A percentile compares a stretch with the other conserved stretches of the same genome.
phyloP scores from a whole-genome alignment of 371 early-diverging fungal species.

The Dinochytrium kinnereticum region DNA sequence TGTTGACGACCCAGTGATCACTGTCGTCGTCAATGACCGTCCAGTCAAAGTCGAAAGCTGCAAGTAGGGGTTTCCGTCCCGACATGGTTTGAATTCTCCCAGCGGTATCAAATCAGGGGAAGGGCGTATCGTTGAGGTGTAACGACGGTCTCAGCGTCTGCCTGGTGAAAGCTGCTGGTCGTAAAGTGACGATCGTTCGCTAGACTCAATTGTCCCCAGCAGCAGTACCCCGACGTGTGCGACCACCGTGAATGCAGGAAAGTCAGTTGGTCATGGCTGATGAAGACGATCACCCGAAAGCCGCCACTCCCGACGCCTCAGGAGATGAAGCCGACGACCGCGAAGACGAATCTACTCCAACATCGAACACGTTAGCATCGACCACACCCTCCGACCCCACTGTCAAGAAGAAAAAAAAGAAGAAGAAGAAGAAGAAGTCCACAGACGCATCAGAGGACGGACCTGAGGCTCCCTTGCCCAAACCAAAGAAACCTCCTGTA shows the following conservation, averaged over 20 bases:
- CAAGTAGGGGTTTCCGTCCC: slow-evolving; percentile 38
- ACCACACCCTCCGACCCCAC: not conserved
- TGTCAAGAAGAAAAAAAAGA: slow-evolving; percentile 11
- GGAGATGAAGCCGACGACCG: not conserved
- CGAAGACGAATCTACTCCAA: not conserved
- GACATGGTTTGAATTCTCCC: not conserved
- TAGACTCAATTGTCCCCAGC: no score
- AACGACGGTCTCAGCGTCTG: no score
- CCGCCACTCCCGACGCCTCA: not conserved
- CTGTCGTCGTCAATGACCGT: slow-evolving; percentile 77
- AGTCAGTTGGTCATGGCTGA: not conserved
- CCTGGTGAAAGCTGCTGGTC: no score
- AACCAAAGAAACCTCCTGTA: not conserved
- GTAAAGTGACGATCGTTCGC: no score
- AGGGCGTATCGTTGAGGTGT: not conserved
- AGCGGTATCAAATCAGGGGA: not conserved
- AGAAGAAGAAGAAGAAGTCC: slow-evolving; percentile 17
- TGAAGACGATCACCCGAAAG: no score
- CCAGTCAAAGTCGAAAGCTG: slow-evolving; percentile 81
- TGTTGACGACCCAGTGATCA: slow-evolving; percentile 65
- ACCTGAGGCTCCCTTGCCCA: not conserved
- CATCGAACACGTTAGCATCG: no score
- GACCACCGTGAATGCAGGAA: not conserved
- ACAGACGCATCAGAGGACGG: not conserved
- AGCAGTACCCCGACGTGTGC: no score